Evolutionary conservation across 768 basidiomycete species (phyloP), one percentile per base, ranked within the genome.

Genomic region (Hydnomerulius pinastri): DNA sequence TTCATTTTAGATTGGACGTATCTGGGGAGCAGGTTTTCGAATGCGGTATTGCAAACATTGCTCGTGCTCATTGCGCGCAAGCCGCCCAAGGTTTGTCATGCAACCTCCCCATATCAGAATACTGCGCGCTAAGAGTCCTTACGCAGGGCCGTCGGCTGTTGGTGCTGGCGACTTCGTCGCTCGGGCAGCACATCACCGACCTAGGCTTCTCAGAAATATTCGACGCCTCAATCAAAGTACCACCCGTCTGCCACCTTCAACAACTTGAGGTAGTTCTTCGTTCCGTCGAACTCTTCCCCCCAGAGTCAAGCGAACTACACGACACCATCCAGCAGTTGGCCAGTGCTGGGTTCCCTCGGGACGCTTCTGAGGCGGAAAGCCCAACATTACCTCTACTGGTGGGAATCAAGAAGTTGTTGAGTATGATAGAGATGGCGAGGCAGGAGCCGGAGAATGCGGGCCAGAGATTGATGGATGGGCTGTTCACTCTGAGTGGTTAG

Each of bases 1-100:
- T n/a, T n/a, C n/a, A n/a, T n/a, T n/a, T n/a, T 52, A 94, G 96
- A 98, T 57, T 99, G 93, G 90, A 94, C 92, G 6, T 92, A 95
- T 4, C 87, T 99, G 71, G 96, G 96, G 2, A 91, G 88, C n/a
- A 79, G 94, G 41, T 99, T 98, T 73, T 98, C 96, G 1, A 98
- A 98, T 66, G 76, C 86, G 7, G 92, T 98, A 4, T 75, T 99
- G 20, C 97, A 98, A 68, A 78, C 95, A 0, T 71, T 99, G 15
- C 74, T 97, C 43, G 95, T 98, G 0, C 75, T 99, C 21, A 83
- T 98, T 53, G 83, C 82, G 38, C 86, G 91, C 54, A 80, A 90
- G 52, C 97, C 97, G 36, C 97, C 97, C 1, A 97, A 97, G 80
- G 93, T 92, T 56, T 35, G 73, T 56, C 18, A 5, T 45, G n/a